Base-by-base conservation (phyloP, 2,329 filamentous ascomycete species). In the Amesomyces nigricolor region DNA sequence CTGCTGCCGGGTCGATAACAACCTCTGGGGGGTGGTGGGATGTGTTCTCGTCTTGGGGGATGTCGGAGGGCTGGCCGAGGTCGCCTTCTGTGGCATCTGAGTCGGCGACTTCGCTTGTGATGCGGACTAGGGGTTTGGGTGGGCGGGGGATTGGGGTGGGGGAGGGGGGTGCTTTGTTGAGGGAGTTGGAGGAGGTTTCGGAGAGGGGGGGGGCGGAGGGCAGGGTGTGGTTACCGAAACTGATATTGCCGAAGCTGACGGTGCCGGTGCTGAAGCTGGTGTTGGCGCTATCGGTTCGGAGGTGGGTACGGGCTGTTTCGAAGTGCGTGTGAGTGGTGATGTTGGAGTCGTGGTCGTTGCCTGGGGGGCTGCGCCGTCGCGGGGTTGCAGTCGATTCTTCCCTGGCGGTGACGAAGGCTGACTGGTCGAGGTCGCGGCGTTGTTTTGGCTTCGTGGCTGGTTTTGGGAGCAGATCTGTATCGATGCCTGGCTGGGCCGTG, bases 51-150 rank as follows among this genome's bases (percentile, higher is more conserved):
- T 53, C 32, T 39, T 55, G 58, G 6, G 56, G 50, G 13, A 53
- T 16, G 40, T 64, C 60, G 51, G 61, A 56, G 2, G 61, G 58
- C 16, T 64, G 39, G 14, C 43, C 39, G 22, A 59, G 22, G 46
- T 62, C 62, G 38, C 51, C 64, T 14, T 66, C 65, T 2, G 61
- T 65, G 14, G 68, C 71, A 47, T 76, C 73, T 2, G 77, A 79
- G 60, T 73, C 73, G n/a, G 70, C 71, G 11, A 76, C 64, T 54
- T 74, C 72, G 58, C 70, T 73, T 2, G 66, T 62, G 17, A 72
- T 67, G 6, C 72, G 66, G 45, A 64, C 64, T 0, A 73, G 53
- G 0, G 65, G 58, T 40, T 68, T 66, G 17, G 65, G 59, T 2
- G 44, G 17, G n/a, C 43, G 57, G 32, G 59, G 56, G 1, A 4